phyloP scores from a whole-genome alignment of 1,284 basidiomycete genomes.

The Xanthoconium separans region DNA sequence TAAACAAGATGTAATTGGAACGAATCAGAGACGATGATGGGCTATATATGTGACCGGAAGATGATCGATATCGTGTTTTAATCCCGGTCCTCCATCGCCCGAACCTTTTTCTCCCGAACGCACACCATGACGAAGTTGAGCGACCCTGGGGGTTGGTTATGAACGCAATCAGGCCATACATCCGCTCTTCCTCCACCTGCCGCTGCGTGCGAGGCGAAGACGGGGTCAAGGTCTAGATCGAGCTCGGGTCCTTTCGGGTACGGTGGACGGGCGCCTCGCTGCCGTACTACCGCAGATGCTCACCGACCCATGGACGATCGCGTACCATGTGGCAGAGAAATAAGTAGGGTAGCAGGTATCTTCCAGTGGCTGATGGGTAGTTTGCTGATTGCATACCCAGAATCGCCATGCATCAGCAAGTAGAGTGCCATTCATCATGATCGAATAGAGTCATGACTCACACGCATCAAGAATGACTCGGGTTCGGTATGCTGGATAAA shows the following conservation, averaged over 20 bases:
- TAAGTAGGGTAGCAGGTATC: no score
- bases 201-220: neutral
- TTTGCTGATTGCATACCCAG: no score
- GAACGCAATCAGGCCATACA: neutral
- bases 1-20: no score
- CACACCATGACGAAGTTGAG: neutral
- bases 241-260: neutral
- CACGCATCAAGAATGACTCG: neutral
- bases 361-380: no score
- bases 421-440: no score
- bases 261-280: neutral
- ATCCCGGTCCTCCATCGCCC: no score
- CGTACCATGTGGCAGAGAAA: no score
- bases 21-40: no score
- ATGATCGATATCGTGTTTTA: no score
- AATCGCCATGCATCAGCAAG: neutral
- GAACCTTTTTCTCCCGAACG: neutral
- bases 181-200: neutral
- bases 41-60: no score
- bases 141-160: neutral
- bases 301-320: neutral
- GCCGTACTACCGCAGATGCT: neutral
- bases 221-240: neutral
- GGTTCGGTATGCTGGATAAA: slow-evolving; percentile 6
- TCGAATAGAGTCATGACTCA: slow-evolving; percentile 3